Percentiles rank a stretch among this genome's conserved stretches.
Conservation (phyloP, 208 protist genomes). For the Angomonas desouzai region DNA sequence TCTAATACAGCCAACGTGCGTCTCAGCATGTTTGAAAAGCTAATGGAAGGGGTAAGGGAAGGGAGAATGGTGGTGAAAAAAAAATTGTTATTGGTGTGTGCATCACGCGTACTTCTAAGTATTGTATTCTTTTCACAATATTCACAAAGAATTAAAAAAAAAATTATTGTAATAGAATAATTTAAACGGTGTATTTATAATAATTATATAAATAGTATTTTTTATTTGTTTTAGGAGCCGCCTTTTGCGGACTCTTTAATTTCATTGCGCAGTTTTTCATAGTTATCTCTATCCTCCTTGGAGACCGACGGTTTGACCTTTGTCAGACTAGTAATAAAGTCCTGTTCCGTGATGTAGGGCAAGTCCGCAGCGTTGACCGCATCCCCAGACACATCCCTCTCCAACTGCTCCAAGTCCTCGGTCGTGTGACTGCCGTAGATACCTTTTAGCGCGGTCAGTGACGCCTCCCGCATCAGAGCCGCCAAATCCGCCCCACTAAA, state of each 20-base stretch:
- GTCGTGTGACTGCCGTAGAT: slow-evolving; percentile 56
- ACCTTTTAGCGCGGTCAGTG: slow-evolving; percentile 77
- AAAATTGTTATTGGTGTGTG: slow-evolving; percentile 8
- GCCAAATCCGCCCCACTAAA: slow-evolving; percentile 96
- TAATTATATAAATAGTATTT: neutral
- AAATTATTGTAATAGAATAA: no score
- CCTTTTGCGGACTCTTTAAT: slow-evolving; percentile 13
- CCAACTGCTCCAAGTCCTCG: slow-evolving; percentile 64
- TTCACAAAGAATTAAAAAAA: no score
- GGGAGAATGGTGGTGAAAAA: neutral
- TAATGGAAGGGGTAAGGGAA: slow-evolving; percentile 3
- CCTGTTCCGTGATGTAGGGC: slow-evolving; percentile 49
- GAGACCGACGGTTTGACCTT: slow-evolving; percentile 84
- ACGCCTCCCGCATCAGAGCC: slow-evolving; percentile 91
- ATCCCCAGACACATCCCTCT: slow-evolving; percentile 69
- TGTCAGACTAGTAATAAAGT: slow-evolving; percentile 63
- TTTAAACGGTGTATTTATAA: neutral
- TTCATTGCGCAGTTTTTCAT: slow-evolving; percentile 57
- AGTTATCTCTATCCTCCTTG: slow-evolving; percentile 56
- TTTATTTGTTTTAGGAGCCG: neutral
- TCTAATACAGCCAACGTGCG: slow-evolving; percentile 14
- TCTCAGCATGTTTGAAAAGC: slow-evolving; percentile 23
- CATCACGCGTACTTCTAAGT: no score
- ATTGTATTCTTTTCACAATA: no score
- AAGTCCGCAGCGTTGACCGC: slow-evolving; percentile 28